Percentiles rank a stretch among this genome's conserved stretches.
phyloP scores from a whole-genome alignment of 208 protist genomes.

The Leishmania lainsoni region DNA sequence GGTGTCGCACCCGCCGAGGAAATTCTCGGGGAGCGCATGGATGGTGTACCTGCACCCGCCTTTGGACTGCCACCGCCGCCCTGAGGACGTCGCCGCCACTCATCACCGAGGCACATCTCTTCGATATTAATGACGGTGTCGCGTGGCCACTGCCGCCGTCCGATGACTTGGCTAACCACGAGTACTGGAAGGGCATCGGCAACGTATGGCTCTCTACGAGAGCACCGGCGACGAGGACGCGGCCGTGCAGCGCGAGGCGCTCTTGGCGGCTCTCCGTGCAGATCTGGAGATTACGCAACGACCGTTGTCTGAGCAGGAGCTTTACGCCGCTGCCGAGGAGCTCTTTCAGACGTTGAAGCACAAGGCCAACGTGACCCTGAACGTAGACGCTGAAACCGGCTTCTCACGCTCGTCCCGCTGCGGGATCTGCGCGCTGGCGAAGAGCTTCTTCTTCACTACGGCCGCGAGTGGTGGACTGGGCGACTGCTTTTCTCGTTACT shows the following conservation, averaged over 20 bases:
- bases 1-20: neutral
- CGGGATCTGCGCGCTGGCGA: constrained; percentile 64
- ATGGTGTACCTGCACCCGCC: neutral
- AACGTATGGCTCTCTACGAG: constrained; percentile 78
- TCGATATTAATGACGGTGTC: constrained; percentile 86
- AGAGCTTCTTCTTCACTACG: constrained; percentile 86
- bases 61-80: neutral
- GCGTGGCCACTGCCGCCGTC: constrained; percentile 63
- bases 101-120: constrained; percentile 79
- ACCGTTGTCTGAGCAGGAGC: constrained; percentile 27
- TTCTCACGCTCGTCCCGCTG: constrained; percentile 70
- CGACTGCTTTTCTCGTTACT: constrained; percentile 68
- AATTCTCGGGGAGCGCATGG: neutral
- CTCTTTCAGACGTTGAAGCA: constrained; percentile 57
- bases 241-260: constrained; percentile 18
- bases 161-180: constrained; percentile 61
- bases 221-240: constrained; percentile 40
- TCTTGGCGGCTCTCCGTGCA: constrained; percentile 19
- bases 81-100: constrained; percentile 22
- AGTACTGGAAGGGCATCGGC: constrained; percentile 64
- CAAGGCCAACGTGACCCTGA: constrained; percentile 70
- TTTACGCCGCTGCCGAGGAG: constrained; percentile 28
- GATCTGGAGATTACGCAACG: constrained; percentile 9
- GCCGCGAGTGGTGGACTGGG: constrained; percentile 87
- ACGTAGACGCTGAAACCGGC: constrained; percentile 50